Conservation (phyloP, 805 yeast genomes). For the Brettanomyces anomalus region DNA sequence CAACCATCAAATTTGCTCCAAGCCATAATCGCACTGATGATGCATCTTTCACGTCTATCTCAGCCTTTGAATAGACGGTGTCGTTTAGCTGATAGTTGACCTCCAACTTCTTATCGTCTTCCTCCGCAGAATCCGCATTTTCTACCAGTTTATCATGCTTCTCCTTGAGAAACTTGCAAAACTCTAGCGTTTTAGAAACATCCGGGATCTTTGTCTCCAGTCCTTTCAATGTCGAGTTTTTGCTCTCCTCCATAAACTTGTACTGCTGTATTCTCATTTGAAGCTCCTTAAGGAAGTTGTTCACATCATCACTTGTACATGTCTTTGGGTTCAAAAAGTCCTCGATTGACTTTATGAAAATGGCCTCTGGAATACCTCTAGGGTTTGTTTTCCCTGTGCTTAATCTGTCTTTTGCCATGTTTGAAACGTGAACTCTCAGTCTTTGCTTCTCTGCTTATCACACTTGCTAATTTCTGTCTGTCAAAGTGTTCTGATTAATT, state of each 20-base stretch:
- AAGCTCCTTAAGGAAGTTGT: conserved; percentile 53
- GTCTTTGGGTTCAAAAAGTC: conserved; percentile 46
- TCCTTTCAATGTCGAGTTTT: conserved; percentile 38
- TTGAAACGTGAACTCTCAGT: too few relatives aligned
- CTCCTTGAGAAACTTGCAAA: conserved; percentile 51
- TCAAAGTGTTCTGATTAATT: not conserved
- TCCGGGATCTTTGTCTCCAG: conserved; percentile 80
- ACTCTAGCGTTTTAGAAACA: conserved; percentile 72
- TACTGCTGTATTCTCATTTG: conserved; percentile 87
- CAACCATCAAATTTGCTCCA: conserved; percentile 98
- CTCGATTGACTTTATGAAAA: conserved; percentile 79
- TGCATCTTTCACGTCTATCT: conserved; percentile 47
- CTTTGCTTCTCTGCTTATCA: too few relatives aligned
- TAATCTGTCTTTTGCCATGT: conserved; percentile 13
- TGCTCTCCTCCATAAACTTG: conserved; percentile 71
- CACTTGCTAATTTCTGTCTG: too few relatives aligned
- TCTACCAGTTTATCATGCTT: conserved; percentile 30
- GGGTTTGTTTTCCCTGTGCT: conserved; percentile 66
- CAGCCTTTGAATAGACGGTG: conserved; percentile 81
- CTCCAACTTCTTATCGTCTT: conserved; percentile 36
- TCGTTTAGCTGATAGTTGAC: conserved; percentile 85
- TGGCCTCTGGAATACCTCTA: conserved; percentile 95
- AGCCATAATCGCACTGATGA: conserved; percentile 77
- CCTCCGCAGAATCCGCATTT: conserved; percentile 22
- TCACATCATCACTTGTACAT: conserved; percentile 26